Evolutionary conservation across 371 early-diverging fungal species (phyloP), one percentile per base, ranked within the genome.

Genomic region (Catenaria anguillulae): DNA sequence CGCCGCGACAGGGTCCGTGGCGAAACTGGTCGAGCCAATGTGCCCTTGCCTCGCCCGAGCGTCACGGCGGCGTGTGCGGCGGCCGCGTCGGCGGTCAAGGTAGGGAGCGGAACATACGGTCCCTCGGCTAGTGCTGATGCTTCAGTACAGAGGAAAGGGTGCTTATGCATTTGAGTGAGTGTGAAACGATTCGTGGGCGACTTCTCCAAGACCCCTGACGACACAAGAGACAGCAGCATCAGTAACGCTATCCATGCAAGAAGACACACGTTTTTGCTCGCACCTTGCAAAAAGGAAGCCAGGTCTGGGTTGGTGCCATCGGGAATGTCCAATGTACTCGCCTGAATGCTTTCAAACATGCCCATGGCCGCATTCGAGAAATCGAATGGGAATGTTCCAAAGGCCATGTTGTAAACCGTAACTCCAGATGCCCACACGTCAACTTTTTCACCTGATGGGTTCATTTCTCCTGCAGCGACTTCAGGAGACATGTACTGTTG

Each of bases 361-460:
- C 58, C 58, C 43, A 58, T 40, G 36, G 8, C 43, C 12, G 40
- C 33, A 1, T 31, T 36, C 1, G 26, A 21, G 24, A 33, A 10
- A 46, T 79, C 77, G 60, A 79, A 79, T 19, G 79, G 79, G 56
- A 70, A 71, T 40, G 64, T 60, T 12, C 77, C 77, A 10, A 73
- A 65, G 5, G 77, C 36, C 75, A 79, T 76, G 63, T 79, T 71
- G 63, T 65, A 77, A 67, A 80, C 55, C 19, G 75, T 75, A 1
- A 80, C 69, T 0, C 78, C 78, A 42, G 72, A 67, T 1, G 80
- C 78, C 80, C 80, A 80, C 24, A 80, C 69, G 63, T 80, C 80
- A 2, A 74, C 77, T 62, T 73, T 73, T 24, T 45, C 67, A 15
- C 76, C 76, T 23, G 36, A 37, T 58, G 68, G 71, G 21, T 56